Evolutionary conservation across 2,329 filamentous ascomycete genomes (phyloP).

Genomic region (Stachybotrys chartarum): DNA sequence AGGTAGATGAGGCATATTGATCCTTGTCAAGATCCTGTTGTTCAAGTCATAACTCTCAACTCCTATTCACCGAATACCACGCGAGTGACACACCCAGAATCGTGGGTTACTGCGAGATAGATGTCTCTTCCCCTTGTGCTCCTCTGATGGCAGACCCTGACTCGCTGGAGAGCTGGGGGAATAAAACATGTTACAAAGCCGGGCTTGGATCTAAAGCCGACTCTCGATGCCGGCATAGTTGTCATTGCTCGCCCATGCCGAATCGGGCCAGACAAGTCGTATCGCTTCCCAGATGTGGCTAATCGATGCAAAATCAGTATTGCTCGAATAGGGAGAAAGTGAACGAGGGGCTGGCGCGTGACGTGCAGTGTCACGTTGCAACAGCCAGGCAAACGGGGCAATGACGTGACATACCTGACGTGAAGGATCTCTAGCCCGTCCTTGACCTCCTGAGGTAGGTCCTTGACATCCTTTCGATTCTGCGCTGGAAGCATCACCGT

Average conservation of each 20-base stretch:
- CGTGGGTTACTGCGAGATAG: too few species aligned
- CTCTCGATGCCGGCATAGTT: slow-evolving; percentile 66
- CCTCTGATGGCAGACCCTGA: too few species aligned
- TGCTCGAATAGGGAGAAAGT: slow-evolving; percentile 7
- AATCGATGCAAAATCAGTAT: slow-evolving; percentile 21
- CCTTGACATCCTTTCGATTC: slow-evolving; percentile 87
- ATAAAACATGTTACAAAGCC: neutral
- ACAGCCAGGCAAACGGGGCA: slow-evolving; percentile 32
- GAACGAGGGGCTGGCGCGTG: slow-evolving; percentile 4
- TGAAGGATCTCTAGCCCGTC: slow-evolving; percentile 82
- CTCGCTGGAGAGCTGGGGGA: too few species aligned
- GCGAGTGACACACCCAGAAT: too few species aligned
- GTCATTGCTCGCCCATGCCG: slow-evolving; percentile 71
- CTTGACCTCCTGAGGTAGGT: slow-evolving; percentile 84
- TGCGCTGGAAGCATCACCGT: slow-evolving; percentile 81
- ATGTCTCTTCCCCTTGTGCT: too few species aligned
- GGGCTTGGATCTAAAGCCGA: slow-evolving; percentile 50
- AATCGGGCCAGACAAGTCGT: slow-evolving; percentile 84
- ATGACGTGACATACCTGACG: slow-evolving; percentile 58
- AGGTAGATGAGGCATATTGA: slow-evolving; percentile 3
- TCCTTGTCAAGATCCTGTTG: too few species aligned
- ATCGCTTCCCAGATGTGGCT: slow-evolving; percentile 95
- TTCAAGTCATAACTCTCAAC: too few species aligned
- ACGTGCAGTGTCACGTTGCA: slow-evolving; percentile 2
- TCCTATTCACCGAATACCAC: too few species aligned